phyloP scores from a whole-genome alignment of 2,329 filamentous ascomycete genomes.

The Verticillium nonalfalfae region DNA sequence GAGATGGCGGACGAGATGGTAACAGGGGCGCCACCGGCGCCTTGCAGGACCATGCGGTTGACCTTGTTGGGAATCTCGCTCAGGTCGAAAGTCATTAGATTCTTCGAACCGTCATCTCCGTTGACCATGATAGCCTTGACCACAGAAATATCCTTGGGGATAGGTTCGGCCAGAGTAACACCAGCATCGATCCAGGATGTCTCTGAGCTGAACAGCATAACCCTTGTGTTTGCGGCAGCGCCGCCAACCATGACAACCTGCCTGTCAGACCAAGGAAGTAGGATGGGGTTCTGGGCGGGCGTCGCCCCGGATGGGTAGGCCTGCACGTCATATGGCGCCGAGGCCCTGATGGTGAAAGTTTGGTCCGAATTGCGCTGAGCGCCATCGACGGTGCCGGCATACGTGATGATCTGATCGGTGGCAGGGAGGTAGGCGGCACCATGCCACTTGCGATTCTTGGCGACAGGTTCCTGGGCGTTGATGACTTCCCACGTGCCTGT shows the following conservation, averaged over 20 bases:
- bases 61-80: slow-evolving; percentile 68
- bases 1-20: slow-evolving; percentile 36
- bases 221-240: slow-evolving; percentile 52
- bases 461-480: slow-evolving; percentile 36
- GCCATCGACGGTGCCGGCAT: slow-evolving; percentile 66
- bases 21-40: slow-evolving; percentile 50
- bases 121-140: slow-evolving; percentile 60
- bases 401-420: slow-evolving; percentile 69
- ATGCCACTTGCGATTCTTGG: slow-evolving; percentile 68
- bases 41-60: slow-evolving; percentile 60
- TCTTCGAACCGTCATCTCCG: slow-evolving; percentile 70
- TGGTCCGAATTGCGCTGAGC: slow-evolving; percentile 54
- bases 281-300: slow-evolving; percentile 60
- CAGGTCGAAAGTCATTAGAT: slow-evolving; percentile 74
- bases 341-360: slow-evolving; percentile 68
- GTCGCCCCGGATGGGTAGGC: slow-evolving; percentile 55
- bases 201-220: slow-evolving; percentile 65
- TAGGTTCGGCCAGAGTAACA: slow-evolving; percentile 52
- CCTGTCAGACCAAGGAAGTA: slow-evolving; percentile 67
- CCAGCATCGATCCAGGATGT: slow-evolving; percentile 63
- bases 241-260: slow-evolving; percentile 73
- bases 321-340: slow-evolving; percentile 55
- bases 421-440: slow-evolving; percentile 67
- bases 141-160: slow-evolving; percentile 50
- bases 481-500: slow-evolving; percentile 47